Conservation (phyloP, 306 rosid genomes). For the Begonia peltatifolia region DNA sequence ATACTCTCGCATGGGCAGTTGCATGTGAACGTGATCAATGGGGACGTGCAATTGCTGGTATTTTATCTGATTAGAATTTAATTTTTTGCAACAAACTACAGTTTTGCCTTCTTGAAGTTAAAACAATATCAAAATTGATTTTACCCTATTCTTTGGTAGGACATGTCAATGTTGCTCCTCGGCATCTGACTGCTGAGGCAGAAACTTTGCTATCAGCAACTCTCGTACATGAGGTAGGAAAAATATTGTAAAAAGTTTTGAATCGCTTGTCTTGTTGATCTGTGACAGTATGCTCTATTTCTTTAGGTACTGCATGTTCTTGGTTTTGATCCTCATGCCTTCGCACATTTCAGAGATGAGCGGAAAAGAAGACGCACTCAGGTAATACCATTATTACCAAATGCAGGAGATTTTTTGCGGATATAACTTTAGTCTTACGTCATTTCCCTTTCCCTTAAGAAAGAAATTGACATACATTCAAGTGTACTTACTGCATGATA, state of each 20-base stretch:
- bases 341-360: constrained; percentile 95
- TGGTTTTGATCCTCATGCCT: constrained; percentile 98
- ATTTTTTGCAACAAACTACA: not conserved
- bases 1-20: constrained; percentile 98
- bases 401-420: too few relatives aligned
- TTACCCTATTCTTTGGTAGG: constrained; percentile 26
- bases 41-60: constrained; percentile 99
- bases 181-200: constrained; percentile 96
- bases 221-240: constrained; percentile 73
- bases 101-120: not conserved
- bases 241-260: not conserved
- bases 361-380: constrained; percentile 77
- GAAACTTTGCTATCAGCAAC: constrained; percentile 95
- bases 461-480: too few relatives aligned
- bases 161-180: constrained; percentile 97
- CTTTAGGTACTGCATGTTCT: constrained; percentile 95
- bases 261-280: constrained; percentile 1
- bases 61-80: constrained; percentile 10
- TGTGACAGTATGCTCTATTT: constrained; percentile 11
- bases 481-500: too few relatives aligned
- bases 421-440: too few relatives aligned
- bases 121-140: constrained; percentile 11
- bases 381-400: constrained; percentile 20
- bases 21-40: constrained; percentile 99
- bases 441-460: too few relatives aligned